Percentiles rank a stretch among this genome's conserved stretches.
Conservation (phyloP, 2,329 filamentous ascomycete genomes). For the Sporothrix curviconia region DNA sequence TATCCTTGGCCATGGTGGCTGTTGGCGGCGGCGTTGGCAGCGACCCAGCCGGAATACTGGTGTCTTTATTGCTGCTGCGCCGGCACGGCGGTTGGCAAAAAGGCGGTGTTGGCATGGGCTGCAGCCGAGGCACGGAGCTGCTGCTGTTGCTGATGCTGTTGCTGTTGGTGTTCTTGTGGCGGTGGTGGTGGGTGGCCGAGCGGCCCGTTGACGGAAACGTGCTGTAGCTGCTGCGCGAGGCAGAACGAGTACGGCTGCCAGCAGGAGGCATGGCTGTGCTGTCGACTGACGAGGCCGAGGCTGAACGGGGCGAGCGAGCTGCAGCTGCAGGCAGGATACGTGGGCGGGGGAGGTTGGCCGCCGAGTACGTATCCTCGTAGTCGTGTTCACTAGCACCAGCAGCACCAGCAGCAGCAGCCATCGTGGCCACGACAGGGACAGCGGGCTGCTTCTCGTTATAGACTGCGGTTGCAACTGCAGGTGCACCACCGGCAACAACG, state of each 20-base stretch:
- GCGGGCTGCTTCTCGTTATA: background rate
- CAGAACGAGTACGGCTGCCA: background rate
- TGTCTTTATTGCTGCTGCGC: background rate
- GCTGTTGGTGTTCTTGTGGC: background rate
- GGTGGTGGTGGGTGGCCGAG: background rate
- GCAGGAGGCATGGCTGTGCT: background rate
- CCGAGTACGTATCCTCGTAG: background rate
- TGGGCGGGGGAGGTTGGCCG: background rate
- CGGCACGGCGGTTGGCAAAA: background rate
- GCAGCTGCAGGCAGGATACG: background rate
- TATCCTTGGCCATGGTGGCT: too few relatives aligned
- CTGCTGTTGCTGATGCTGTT: background rate
- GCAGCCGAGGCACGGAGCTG: background rate
- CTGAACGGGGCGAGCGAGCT: background rate
- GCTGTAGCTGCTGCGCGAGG: conserved; percentile 14
- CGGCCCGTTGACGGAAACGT: conserved; percentile 3
- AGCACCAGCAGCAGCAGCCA: background rate
- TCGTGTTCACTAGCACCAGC: background rate
- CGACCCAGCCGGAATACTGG: background rate
- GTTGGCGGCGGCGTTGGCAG: background rate
- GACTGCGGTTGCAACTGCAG: background rate
- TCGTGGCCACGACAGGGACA: background rate
- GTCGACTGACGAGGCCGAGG: background rate
- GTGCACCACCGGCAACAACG: background rate
- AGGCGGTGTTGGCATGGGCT: background rate